Evolutionary conservation across 371 early-diverging fungal genomes (phyloP).

Genomic region (Rhizopus delemar): DNA sequence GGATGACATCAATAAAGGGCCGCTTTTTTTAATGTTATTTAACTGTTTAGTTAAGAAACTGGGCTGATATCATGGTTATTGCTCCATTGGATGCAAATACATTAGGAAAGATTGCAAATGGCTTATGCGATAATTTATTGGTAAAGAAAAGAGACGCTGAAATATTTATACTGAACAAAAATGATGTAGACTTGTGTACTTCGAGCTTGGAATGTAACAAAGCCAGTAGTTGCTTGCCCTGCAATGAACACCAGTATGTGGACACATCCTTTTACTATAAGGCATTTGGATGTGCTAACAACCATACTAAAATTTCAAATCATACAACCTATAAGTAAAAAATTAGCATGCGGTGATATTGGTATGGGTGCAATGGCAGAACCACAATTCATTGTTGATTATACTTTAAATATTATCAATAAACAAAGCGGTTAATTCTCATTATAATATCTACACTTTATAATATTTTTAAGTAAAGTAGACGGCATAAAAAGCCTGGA

Average conservation of each 20-base stretch:
- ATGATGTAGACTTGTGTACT: slow-evolving; percentile 79
- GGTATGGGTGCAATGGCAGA: slow-evolving; percentile 41
- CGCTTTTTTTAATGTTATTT: not conserved
- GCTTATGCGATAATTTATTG: slow-evolving; percentile 93
- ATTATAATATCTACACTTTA: too few relatives aligned
- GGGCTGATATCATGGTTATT: slow-evolving; percentile 91
- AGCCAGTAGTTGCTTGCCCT: slow-evolving; percentile 80
- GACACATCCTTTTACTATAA: slow-evolving; percentile 86
- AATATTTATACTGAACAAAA: not conserved
- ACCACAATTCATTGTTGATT: slow-evolving; percentile 12
- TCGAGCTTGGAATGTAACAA: slow-evolving; percentile 84
- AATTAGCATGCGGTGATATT: slow-evolving; percentile 89
- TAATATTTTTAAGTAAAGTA: too few relatives aligned
- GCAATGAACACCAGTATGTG: slow-evolving; percentile 99
- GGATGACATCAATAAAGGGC: not conserved
- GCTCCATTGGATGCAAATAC: slow-evolving; percentile 96
- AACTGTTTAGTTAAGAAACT: slow-evolving; percentile 75
- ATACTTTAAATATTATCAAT: not conserved
- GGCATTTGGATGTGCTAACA: slow-evolving; percentile 64
- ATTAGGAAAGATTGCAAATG: slow-evolving; percentile 87
- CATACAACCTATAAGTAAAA: slow-evolving; percentile 82
- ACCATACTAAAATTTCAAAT: slow-evolving; percentile 60
- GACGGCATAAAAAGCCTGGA: too few relatives aligned
- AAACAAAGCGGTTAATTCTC: not conserved
- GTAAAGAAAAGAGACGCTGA: slow-evolving; percentile 34